Conservation (phyloP, 805 yeast genomes). For the Millerozyma miso region DNA sequence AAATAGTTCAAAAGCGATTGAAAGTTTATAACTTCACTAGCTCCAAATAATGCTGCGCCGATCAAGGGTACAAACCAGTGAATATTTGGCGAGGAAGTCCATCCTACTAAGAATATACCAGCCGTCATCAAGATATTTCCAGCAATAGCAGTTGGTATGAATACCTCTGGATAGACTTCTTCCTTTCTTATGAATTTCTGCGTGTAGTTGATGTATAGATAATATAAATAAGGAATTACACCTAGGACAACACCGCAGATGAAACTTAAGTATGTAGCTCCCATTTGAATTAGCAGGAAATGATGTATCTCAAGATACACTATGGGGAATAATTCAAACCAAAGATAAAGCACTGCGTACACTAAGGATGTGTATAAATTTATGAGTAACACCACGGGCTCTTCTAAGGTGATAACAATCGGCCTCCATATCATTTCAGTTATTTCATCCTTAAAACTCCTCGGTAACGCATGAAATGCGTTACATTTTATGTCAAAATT, state of each 20-base stretch:
- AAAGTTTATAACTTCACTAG: conserved; percentile 43
- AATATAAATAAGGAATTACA: conserved; percentile 22
- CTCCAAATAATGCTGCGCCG: conserved; percentile 37
- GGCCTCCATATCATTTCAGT: conserved; percentile 46
- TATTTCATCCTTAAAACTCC: conserved; percentile 16
- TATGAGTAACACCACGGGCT: conserved; percentile 55
- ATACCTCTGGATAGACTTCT: conserved; percentile 37
- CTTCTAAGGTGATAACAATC: conserved; percentile 42
- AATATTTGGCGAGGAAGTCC: conserved; percentile 38
- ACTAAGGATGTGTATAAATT: conserved; percentile 48
- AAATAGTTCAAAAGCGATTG: conserved; percentile 51
- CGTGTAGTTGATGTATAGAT: conserved; percentile 22
- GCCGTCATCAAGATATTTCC: conserved; percentile 38
- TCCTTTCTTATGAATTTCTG: conserved; percentile 17
- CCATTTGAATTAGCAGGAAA: conserved; percentile 45
- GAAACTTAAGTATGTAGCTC: conserved; percentile 42
- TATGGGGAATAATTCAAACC: conserved; percentile 51
- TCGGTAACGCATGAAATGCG: conserved; percentile 17
- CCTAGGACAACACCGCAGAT: conserved; percentile 45
- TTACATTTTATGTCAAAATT: conserved; percentile 35
- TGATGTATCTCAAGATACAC: conserved; percentile 43
- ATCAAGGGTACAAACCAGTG: conserved; percentile 51
- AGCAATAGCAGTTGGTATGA: conserved; percentile 36
- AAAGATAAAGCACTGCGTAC: conserved; percentile 51
- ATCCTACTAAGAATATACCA: conserved; percentile 44